Evolutionary conservation across 2,329 filamentous ascomycete genomes (phyloP).

Genomic region (Phialocephala subalpina): DNA sequence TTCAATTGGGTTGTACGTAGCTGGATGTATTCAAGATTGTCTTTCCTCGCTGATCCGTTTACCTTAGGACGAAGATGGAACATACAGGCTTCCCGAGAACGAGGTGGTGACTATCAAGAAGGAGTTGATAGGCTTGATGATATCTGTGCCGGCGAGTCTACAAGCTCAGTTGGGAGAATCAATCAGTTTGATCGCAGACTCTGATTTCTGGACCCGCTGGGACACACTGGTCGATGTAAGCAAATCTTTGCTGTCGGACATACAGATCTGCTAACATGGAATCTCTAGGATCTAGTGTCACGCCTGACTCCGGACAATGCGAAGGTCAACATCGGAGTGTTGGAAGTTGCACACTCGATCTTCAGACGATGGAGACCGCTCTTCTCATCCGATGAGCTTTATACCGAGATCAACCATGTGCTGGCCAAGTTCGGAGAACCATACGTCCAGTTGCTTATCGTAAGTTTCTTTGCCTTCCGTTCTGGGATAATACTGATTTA

Average conservation of each 20-base stretch:
- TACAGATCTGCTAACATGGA: conserved; percentile 24
- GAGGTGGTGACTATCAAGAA: conserved; percentile 93
- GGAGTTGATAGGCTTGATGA: conserved; percentile 97
- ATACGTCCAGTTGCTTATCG: conserved; percentile 81
- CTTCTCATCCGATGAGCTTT: conserved; percentile 91
- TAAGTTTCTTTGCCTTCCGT: conserved; percentile 48
- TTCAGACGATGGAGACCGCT: conserved; percentile 96
- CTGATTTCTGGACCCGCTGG: conserved; percentile 96
- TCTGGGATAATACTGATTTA: conserved; percentile 3
- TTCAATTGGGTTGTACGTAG: conserved; percentile 83
- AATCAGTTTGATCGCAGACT: conserved; percentile 96
- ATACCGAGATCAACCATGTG: conserved; percentile 96
- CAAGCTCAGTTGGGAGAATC: conserved; percentile 96
- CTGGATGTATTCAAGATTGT: not conserved
- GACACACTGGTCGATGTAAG: conserved; percentile 88
- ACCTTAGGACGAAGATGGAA: conserved; percentile 84
- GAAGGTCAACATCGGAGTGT: conserved; percentile 88
- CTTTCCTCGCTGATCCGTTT: conserved; percentile 28
- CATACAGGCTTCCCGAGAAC: conserved; percentile 83
- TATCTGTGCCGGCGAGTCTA: conserved; percentile 84
- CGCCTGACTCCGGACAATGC: conserved; percentile 84
- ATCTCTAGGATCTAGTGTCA: conserved; percentile 79
- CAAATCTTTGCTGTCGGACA: not conserved
- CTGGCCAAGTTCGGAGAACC: conserved; percentile 83
- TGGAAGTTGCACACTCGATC: conserved; percentile 98